These are phyloP conservation scores for Diaporthe capsici DNA, from an alignment of 2,329 filamentous ascomycete species.

Conservation along the genomic window DNA sequence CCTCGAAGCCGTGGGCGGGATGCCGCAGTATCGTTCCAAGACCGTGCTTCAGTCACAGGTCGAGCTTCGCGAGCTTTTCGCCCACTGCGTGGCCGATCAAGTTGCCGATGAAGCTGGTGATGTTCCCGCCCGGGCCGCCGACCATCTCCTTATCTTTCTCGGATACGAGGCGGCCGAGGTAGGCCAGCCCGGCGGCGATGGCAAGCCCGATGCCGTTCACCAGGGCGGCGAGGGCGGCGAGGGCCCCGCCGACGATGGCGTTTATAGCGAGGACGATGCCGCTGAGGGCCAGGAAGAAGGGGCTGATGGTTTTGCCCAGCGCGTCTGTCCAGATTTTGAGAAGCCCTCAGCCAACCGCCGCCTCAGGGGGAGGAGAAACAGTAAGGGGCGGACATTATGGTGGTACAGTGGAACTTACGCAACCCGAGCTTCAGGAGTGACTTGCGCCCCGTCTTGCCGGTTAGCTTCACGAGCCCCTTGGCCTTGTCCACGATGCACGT, in stretches of 20 bases:
- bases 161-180: conserved; percentile 27
- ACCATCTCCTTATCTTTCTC: conserved; percentile 8
- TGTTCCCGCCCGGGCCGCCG: background rate
- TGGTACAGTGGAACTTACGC: background rate
- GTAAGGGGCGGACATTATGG: background rate
- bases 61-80: background rate
- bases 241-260: conserved; percentile 17
- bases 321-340: background rate
- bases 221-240: background rate
- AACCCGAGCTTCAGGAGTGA: conserved; percentile 23
- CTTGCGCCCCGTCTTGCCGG: background rate
- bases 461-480: background rate
- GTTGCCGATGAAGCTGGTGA: background rate
- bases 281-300: conserved; percentile 26
- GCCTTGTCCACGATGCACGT: background rate
- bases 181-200: conserved; percentile 30
- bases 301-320: background rate
- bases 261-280: background rate
- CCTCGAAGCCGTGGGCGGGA: too few relatives aligned
- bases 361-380: too few relatives aligned
- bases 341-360: background rate
- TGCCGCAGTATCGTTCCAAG: background rate
- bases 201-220: conserved; percentile 20
- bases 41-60: background rate
- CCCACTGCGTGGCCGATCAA: background rate